phyloP scores from a whole-genome alignment of 345 rosid genomes.

The Noccaea bulbosa region DNA sequence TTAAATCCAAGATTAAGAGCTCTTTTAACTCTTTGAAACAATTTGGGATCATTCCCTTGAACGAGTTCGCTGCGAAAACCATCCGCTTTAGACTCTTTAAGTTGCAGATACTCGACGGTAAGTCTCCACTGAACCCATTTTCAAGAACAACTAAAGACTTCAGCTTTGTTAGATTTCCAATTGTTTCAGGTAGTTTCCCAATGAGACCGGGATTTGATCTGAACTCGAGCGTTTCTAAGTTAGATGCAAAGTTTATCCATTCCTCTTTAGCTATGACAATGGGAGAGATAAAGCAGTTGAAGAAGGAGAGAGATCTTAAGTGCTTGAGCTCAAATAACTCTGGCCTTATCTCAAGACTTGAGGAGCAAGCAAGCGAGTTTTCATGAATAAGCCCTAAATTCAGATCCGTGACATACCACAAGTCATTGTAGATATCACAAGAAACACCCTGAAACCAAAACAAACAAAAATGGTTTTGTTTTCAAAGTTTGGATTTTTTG shows the following conservation, averaged over 20 bases:
- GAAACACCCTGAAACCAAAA: slow-evolving; percentile 74
- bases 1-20: slow-evolving; percentile 76
- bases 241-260: slow-evolving; percentile 62
- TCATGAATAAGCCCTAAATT: slow-evolving; percentile 77
- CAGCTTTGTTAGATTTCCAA: slow-evolving; percentile 62
- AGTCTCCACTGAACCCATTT: slow-evolving; percentile 63
- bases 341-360: slow-evolving; percentile 58
- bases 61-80: slow-evolving; percentile 64
- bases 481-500: slow-evolving; percentile 9
- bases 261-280: slow-evolving; percentile 41
- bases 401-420: slow-evolving; percentile 78
- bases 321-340: slow-evolving; percentile 74
- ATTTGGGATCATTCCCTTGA: slow-evolving; percentile 62
- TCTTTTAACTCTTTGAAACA: slow-evolving; percentile 51
- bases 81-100: slow-evolving; percentile 46
- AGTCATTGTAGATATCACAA: slow-evolving; percentile 74
- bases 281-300: slow-evolving; percentile 68
- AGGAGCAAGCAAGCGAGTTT: slow-evolving; percentile 72
- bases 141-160: slow-evolving; percentile 72
- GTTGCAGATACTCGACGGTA: slow-evolving; percentile 59
- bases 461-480: neutral
- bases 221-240: slow-evolving; percentile 67
- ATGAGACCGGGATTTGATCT: slow-evolving; percentile 73
- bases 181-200: slow-evolving; percentile 52
- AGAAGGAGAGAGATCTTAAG: slow-evolving; percentile 73